These are phyloP conservation scores for Rhodotorula glutinis DNA, from an alignment of 1,284 basidiomycete species.

Conservation along the genomic window DNA sequence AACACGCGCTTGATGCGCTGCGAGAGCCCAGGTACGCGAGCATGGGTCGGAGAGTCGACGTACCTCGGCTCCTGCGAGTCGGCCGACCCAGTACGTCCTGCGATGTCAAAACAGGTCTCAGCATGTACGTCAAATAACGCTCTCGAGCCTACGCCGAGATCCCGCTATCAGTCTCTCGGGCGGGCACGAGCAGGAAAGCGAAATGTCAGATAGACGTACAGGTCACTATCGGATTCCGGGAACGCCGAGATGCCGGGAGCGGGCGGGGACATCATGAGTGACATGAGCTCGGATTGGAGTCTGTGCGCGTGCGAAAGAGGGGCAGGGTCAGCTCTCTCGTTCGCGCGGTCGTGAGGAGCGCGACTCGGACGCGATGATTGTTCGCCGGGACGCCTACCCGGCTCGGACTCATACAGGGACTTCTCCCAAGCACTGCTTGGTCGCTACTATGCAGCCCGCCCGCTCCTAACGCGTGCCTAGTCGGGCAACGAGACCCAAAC, in stretches of 20 bases:
- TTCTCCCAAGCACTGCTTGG: neutral
- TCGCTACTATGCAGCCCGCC: neutral
- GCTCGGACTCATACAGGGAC: too few species aligned
- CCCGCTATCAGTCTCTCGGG: too few species aligned
- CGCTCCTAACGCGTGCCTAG: too few species aligned
- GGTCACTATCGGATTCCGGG: conserved; percentile 33
- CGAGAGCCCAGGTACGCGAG: too few species aligned
- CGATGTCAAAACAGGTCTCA: neutral
- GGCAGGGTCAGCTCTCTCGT: neutral
- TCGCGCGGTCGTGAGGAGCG: neutral
- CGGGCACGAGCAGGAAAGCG: neutral
- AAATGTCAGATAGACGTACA: conserved; percentile 2
- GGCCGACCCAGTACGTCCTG: conserved; percentile 35
- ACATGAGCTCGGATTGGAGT: conserved; percentile 38
- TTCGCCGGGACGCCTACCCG: too few species aligned
- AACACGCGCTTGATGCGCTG: too few species aligned
- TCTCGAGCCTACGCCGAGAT: too few species aligned
- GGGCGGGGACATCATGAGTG: conserved; percentile 38
- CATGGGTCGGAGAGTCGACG: neutral
- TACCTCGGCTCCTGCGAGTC: conserved; percentile 35
- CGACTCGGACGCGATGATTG: too few species aligned
- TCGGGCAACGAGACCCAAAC: neutral
- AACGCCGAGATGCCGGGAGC: conserved; percentile 36
- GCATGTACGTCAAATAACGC: neutral
- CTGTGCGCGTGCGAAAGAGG: neutral